Evolutionary conservation across 495 filamentous ascomycete species (phyloP).

Genomic region (Penicillium canescens): DNA sequence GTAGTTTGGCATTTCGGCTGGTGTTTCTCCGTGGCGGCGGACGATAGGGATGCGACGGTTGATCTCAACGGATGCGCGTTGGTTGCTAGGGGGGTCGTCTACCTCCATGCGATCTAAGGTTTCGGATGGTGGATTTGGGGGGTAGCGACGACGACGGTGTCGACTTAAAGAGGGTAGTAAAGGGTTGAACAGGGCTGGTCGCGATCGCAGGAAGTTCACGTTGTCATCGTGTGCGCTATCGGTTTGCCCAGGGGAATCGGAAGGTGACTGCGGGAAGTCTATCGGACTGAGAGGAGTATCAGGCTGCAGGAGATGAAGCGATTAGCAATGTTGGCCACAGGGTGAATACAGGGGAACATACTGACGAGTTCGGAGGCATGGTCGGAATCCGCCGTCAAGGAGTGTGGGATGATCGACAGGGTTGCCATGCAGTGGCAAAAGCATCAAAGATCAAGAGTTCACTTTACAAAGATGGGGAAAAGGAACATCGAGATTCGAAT

Average conservation of each 20-base stretch:
- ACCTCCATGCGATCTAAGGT: slow-evolving; percentile 44
- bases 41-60: slow-evolving; percentile 46
- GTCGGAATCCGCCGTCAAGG: slow-evolving; percentile 20
- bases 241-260: slow-evolving; percentile 47
- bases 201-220: slow-evolving; percentile 57
- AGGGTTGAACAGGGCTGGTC: slow-evolving; percentile 33
- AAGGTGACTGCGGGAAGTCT: slow-evolving; percentile 35
- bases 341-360: slow-evolving; percentile 9
- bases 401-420: slow-evolving; percentile 12
- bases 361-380: slow-evolving; percentile 31
- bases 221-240: slow-evolving; percentile 61
- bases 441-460: background rate
- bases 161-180: slow-evolving; percentile 37
- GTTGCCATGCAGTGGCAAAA: slow-evolving; percentile 5
- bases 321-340: background rate
- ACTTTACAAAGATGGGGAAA: background rate
- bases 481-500: background rate
- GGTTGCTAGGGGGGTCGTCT: slow-evolving; percentile 32
- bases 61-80: slow-evolving; percentile 37
- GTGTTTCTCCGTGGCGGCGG: slow-evolving; percentile 33
- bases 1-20: slow-evolving; percentile 41
- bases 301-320: slow-evolving; percentile 17
- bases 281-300: slow-evolving; percentile 35
- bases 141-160: slow-evolving; percentile 38
- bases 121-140: slow-evolving; percentile 24